phyloP scores from a whole-genome alignment of 371 early-diverging fungal genomes.

The Mucor lusitanicus region DNA sequence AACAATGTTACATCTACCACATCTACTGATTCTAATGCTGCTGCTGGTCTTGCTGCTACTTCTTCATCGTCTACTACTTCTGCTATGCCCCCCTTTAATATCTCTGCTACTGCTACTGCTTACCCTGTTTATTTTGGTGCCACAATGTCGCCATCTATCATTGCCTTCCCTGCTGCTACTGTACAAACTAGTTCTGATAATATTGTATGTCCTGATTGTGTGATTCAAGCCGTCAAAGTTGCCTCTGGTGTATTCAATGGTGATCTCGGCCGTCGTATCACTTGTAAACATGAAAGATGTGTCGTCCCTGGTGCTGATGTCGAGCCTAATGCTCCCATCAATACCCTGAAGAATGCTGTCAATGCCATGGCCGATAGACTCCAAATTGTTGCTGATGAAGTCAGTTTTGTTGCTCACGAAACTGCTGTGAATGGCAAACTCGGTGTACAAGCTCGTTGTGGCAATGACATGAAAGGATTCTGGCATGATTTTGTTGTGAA shows the following conservation, averaged over 20 bases:
- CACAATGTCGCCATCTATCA: conserved; percentile 29
- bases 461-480: conserved; percentile 54
- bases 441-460: conserved; percentile 57
- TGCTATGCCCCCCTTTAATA: conserved; percentile 34
- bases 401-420: conserved; percentile 59
- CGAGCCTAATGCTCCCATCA: conserved; percentile 28
- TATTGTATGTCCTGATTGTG: conserved; percentile 48
- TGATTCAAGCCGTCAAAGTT: conserved; percentile 48
- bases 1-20: conserved; percentile 5
- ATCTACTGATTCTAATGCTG: conserved; percentile 5
- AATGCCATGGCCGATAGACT: conserved; percentile 70
- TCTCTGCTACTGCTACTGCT: conserved; percentile 33
- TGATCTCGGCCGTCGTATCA: conserved; percentile 43
- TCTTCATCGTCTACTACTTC: conserved; percentile 12
- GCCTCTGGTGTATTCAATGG: conserved; percentile 56
- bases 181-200: conserved; percentile 32
- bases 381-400: conserved; percentile 54
- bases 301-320: conserved; percentile 25
- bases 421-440: conserved; percentile 69
- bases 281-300: conserved; percentile 45
- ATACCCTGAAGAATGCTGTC: conserved; percentile 57
- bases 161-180: conserved; percentile 33
- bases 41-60: conserved; percentile 16
- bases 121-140: conserved; percentile 36
- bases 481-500: conserved; percentile 74